These are phyloP conservation scores for Silene conica DNA, from an alignment of 148 eudicot genomes.

Conservation along the genomic window DNA sequence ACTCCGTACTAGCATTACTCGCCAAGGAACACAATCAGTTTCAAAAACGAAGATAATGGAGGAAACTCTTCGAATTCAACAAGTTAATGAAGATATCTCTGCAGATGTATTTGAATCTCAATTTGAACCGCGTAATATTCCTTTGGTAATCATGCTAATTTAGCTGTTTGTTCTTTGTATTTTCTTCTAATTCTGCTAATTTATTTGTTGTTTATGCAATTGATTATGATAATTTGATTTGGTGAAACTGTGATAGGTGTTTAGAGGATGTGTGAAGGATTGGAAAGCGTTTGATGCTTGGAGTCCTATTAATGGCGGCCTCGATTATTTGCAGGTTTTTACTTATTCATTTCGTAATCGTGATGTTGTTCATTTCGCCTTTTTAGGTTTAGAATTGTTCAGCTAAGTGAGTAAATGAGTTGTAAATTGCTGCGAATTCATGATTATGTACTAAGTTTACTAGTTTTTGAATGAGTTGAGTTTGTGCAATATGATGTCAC, in stretches of 20 bases:
- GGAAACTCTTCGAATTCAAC: constrained; percentile 33
- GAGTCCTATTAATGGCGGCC: constrained; percentile 73
- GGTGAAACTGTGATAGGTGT: constrained; percentile 34
- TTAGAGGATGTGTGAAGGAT: constrained; percentile 60
- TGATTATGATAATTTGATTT: not conserved
- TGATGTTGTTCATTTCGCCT: not conserved
- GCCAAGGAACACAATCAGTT: no score
- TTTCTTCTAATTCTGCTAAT: not conserved
- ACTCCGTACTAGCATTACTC: no score
- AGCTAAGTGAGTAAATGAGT: not conserved
- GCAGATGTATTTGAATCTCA: constrained; percentile 44
- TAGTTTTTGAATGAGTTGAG: not conserved
- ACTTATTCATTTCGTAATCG: not conserved
- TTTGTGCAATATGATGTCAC: no score
- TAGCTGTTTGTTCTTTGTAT: no score
- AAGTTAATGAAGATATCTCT: constrained; percentile 38
- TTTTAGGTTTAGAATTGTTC: not conserved
- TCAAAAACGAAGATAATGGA: constrained; percentile 22
- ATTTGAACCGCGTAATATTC: constrained; percentile 60
- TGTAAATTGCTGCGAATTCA: not conserved
- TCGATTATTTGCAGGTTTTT: constrained; percentile 65
- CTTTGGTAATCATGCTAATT: constrained; percentile 39
- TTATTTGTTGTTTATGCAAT: not conserved
- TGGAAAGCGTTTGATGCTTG: constrained; percentile 67
- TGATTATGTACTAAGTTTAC: no score